Evolutionary conservation across 192 early-diverging fungal genomes (phyloP), one percentile per base, ranked within the genome.

Genomic region (Borealophlyctis nickersoniae): DNA sequence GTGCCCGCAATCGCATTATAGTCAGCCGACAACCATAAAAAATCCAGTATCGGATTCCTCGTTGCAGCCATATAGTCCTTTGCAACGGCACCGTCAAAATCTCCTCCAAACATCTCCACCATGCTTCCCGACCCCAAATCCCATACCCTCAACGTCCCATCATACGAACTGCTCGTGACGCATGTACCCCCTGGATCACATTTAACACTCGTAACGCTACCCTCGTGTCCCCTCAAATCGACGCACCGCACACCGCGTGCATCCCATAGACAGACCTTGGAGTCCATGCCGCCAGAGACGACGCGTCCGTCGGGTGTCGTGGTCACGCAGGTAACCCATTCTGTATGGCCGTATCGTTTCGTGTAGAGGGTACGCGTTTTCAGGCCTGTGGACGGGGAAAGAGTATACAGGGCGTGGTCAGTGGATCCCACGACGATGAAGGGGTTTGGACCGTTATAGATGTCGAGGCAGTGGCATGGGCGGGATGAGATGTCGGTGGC

Each of bases 231-330:
- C 30, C 11, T 14, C n/a, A 69, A 60, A 0, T 22, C 23, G 5
- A n/a, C 24, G 28, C 52, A 63, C 24, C 36, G 34, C 26, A 54
- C 49, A 4, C 16, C 24, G 32, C 32, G 51, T 11, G 67, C 34
- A 23, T 62, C 36, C 67, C 67, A 69, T 33, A 69, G n/a, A 13
- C 52, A 49, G 24, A 69, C 13, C 19, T 35, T 34, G 24, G 67
- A 69, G 54, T 69, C 67, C 67, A 69, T 69, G 23, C 66, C 69
- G 3, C 69, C 69, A 4, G 62, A 64, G 2, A 70, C 27, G 56
- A 63, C 62, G 19, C 50, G 29, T 29, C 69, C 69, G n/a, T 24
- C 52, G 7, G 62, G 56, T 7, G 53, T 4, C 11, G 56, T 14
- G 22, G 51, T 33, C 24, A 32, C 24, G 24, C 62, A 64, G 3